Conservation (phyloP, 2,329 filamentous ascomycete genomes). For the Phoma herbarum region DNA sequence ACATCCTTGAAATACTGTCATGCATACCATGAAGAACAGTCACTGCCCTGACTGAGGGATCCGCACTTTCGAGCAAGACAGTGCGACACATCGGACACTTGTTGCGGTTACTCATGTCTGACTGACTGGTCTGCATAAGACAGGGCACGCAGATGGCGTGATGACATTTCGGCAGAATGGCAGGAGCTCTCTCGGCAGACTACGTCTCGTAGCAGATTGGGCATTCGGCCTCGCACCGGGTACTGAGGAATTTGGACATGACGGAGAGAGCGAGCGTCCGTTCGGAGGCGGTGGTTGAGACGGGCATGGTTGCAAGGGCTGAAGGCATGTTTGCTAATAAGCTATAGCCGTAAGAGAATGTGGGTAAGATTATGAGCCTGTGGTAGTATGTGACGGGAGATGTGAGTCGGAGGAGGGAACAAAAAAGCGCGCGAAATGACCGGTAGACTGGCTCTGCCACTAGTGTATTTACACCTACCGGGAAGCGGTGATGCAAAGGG, state of each 20-base stretch:
- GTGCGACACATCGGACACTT: constrained; percentile 12
- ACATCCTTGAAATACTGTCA: no score
- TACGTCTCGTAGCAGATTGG: constrained; percentile 10
- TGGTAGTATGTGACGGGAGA: not conserved
- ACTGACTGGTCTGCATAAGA: not conserved
- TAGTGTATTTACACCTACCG: not conserved
- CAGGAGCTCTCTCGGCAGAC: constrained; percentile 6
- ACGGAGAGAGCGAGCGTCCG: not conserved
- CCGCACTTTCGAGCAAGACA: not conserved
- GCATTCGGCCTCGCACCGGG: not conserved
- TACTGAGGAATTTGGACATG: not conserved
- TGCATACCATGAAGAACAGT: not conserved
- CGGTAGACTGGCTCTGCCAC: not conserved
- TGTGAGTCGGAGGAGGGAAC: not conserved
- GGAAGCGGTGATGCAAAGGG: not conserved
- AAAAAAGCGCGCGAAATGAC: not conserved
- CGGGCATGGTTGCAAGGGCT: not conserved
- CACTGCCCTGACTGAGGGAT: not conserved
- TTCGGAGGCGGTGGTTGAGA: not conserved
- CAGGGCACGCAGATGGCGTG: constrained; percentile 10
- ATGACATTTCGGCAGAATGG: constrained; percentile 1
- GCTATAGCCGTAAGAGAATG: not conserved
- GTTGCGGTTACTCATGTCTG: not conserved
- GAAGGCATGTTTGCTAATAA: not conserved
- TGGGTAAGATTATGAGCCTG: not conserved